A percentile compares a stretch with the other conserved stretches of the same genome.
Conservation (phyloP, 2,329 filamentous ascomycete species). For the Colletotrichum echinochloae region DNA sequence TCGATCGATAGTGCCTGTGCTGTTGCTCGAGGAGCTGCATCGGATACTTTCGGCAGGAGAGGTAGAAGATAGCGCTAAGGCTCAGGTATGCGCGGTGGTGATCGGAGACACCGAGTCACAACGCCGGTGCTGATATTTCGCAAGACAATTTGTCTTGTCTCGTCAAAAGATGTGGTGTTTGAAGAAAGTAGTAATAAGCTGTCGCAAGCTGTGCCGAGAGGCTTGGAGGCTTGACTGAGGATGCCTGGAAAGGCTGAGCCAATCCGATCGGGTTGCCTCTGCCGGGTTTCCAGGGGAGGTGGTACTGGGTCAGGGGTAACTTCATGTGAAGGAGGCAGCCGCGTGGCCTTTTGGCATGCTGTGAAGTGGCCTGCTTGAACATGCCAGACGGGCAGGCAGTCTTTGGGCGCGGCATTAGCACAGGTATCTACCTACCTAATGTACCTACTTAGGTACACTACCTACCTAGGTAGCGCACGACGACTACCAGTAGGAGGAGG, state of each 20-base stretch:
- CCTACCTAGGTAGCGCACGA: background rate
- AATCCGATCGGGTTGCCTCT: slow-evolving; percentile 27
- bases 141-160: slow-evolving; percentile 3
- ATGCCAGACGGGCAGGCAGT: background rate
- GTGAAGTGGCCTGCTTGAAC: slow-evolving; percentile 13
- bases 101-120: slow-evolving; percentile 10
- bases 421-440: too few species aligned
- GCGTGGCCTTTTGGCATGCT: slow-evolving; percentile 37
- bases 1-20: slow-evolving; percentile 34
- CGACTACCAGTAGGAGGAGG: too few species aligned
- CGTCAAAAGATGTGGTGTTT: slow-evolving; percentile 14
- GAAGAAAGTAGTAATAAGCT: slow-evolving; percentile 26
- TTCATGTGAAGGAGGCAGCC: slow-evolving; percentile 36
- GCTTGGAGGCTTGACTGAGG: slow-evolving; percentile 12
- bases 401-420: background rate
- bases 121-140: background rate
- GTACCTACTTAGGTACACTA: too few species aligned
- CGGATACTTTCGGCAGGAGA: slow-evolving; percentile 26
- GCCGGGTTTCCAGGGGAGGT: slow-evolving; percentile 10
- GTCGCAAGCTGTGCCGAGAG: slow-evolving; percentile 31
- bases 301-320: slow-evolving; percentile 16
- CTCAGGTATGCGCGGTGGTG: slow-evolving; percentile 8
- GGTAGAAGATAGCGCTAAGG: slow-evolving; percentile 8
- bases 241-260: slow-evolving; percentile 23
- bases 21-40: slow-evolving; percentile 38